phyloP scores from a whole-genome alignment of 2,329 filamentous ascomycete species.

The Diaporthe caulivora region DNA sequence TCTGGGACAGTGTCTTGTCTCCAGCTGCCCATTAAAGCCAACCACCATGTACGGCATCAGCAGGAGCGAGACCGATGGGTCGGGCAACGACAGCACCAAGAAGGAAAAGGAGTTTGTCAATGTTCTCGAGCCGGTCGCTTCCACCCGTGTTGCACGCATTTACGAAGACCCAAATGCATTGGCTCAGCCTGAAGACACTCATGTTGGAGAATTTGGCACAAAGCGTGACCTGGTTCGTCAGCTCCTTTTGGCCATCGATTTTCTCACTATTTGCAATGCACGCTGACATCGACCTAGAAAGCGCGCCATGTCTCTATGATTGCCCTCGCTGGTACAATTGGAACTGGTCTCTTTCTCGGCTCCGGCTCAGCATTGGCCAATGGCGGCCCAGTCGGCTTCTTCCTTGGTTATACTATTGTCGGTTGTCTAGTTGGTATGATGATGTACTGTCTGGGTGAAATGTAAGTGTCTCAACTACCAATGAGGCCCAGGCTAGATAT shows the following conservation, averaged over 20 bases:
- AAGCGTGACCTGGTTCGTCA: slow-evolving; percentile 37
- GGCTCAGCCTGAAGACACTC: slow-evolving; percentile 33
- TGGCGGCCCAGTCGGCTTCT: slow-evolving; percentile 69
- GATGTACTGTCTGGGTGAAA: slow-evolving; percentile 71
- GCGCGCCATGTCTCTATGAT: slow-evolving; percentile 50
- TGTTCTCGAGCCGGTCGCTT: slow-evolving; percentile 28
- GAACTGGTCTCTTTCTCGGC: slow-evolving; percentile 68
- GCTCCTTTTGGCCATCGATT: no score
- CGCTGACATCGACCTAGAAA: slow-evolving; percentile 21
- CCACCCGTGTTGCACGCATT: slow-evolving; percentile 15
- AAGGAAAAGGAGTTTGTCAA: slow-evolving; percentile 33
- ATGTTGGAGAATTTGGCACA: slow-evolving; percentile 37
- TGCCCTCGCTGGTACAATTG: slow-evolving; percentile 55
- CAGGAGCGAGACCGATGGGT: slow-evolving; percentile 26
- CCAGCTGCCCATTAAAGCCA: slow-evolving; percentile 11
- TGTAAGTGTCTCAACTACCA: slow-evolving; percentile 49
- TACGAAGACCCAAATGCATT: slow-evolving; percentile 36
- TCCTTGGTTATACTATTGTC: slow-evolving; percentile 69
- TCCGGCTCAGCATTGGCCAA: slow-evolving; percentile 71
- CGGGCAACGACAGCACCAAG: slow-evolving; percentile 29
- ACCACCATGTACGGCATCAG: slow-evolving; percentile 35
- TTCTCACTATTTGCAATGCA: background rate
- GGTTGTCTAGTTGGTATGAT: slow-evolving; percentile 69
- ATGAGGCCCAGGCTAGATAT: background rate
- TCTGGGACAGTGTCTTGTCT: slow-evolving; percentile 12